Percentiles rank a stretch among this genome's conserved stretches.
phyloP scores from a whole-genome alignment of 1,284 basidiomycete genomes.

The Pseudozyma tsukubaensis region DNA sequence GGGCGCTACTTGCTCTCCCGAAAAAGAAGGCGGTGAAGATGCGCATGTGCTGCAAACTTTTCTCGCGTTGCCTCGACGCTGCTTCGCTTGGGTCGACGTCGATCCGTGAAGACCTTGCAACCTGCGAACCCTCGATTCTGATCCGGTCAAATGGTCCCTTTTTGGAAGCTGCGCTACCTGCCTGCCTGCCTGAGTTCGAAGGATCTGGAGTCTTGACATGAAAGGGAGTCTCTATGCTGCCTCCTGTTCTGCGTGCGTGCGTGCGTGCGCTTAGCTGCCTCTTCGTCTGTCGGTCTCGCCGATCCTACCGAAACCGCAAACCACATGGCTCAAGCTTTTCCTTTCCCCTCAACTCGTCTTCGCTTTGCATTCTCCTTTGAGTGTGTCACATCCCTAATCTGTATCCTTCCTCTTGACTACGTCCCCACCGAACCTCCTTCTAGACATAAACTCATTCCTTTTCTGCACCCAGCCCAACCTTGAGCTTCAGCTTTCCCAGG shows the following conservation, averaged over 20 bases:
- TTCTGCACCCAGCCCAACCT: constrained; percentile 1
- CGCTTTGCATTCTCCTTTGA: background rate
- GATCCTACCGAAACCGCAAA: background rate
- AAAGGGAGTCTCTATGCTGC: too few relatives aligned
- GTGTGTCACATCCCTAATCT: background rate
- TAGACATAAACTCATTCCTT: constrained; percentile 2
- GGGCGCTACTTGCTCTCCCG: too few relatives aligned
- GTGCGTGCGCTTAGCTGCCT: too few relatives aligned
- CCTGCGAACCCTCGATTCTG: too few relatives aligned
- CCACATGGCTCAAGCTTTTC: background rate
- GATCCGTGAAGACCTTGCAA: background rate
- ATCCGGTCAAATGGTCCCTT: too few relatives aligned
- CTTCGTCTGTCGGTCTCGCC: too few relatives aligned
- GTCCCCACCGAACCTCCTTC: background rate
- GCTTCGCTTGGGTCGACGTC: constrained; percentile 2
- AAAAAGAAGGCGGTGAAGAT: too few relatives aligned
- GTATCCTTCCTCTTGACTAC: background rate
- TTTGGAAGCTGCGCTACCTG: too few relatives aligned
- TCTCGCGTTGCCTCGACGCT: background rate
- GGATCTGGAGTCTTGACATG: too few relatives aligned
- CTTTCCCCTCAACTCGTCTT: background rate
- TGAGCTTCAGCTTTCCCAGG: constrained; percentile 3
- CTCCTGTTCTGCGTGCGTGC: too few relatives aligned
- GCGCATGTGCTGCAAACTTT: background rate
- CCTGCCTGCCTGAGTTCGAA: too few relatives aligned